These are phyloP conservation scores for Halophytophthora batemanensis DNA, from an alignment of 352 stramenopile species.

Conservation along the genomic window DNA sequence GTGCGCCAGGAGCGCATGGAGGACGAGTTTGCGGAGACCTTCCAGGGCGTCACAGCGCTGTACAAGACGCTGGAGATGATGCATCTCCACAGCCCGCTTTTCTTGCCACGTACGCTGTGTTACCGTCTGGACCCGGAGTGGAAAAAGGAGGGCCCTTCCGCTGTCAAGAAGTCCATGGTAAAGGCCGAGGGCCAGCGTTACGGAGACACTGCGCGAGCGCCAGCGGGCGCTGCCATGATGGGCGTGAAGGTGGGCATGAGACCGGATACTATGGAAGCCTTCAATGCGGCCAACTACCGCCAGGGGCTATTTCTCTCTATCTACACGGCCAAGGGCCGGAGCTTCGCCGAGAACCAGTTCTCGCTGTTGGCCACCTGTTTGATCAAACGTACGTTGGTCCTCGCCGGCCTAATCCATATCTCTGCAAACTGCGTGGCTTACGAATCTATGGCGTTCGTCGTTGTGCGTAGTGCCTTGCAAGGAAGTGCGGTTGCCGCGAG, in stretches of 20 bases:
- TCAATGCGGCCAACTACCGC: constrained; percentile 53
- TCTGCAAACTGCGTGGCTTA: too few relatives aligned
- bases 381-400: constrained; percentile 36
- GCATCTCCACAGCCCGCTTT: constrained; percentile 66
- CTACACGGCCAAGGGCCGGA: constrained; percentile 38
- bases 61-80: constrained; percentile 83
- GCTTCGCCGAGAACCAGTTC: constrained; percentile 64
- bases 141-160: constrained; percentile 12
- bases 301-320: constrained; percentile 55
- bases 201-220: constrained; percentile 2
- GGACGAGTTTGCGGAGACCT: constrained; percentile 77
- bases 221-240: constrained; percentile 31
- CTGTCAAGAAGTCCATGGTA: constrained; percentile 16
- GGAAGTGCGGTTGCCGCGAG: constrained; percentile 40
- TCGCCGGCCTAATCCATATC: too few relatives aligned
- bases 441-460: neutral
- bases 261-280: constrained; percentile 54
- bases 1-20: constrained; percentile 73
- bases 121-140: constrained; percentile 52
- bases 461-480: constrained; percentile 52
- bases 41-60: constrained; percentile 68
- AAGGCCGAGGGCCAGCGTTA: neutral
- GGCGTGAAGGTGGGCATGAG: constrained; percentile 74
- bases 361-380: constrained; percentile 53
- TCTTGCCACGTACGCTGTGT: constrained; percentile 75